Base-by-base conservation (phyloP, 1,284 basidiomycete species). In the Prillingera fragicola region DNA sequence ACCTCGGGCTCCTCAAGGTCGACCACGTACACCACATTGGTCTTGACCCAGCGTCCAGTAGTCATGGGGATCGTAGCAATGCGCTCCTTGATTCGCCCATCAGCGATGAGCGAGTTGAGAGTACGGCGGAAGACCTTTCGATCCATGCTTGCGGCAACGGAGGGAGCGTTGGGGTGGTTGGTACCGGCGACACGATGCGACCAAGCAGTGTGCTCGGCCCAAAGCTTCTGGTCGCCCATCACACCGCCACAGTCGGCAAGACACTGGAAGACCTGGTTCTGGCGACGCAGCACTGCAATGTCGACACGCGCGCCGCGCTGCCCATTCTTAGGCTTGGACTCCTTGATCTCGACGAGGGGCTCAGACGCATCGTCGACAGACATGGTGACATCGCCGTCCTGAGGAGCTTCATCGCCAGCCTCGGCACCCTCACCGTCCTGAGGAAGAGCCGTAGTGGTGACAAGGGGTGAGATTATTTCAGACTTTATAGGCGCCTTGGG, bases 111-210 rank as follows among this genome's bases (percentile, higher is more conserved):
- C 8, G 23, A 25, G 28, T 37, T 44, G 12, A 61, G 24, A 1
- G 46, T 52, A 12, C 50, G 50, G 31, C 46, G 55, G 43, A 60
- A 58, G 21, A 60, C 52, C 17, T 47, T 48, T 23, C 65, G 56
- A 37, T 69, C 67, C 65, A 69, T 66, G 17, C 38, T 49, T n/a
- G 55, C 48, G 7, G 40, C 52, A 5, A 42, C 39, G 5, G 45
- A 24, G 14, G 67, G 67, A 1, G 66, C 63, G 38, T 54, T 37
- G 3, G 62, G 61, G 33, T 55, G 54, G 29, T 62, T 57, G 1
- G 62, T 63, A 2, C 67, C 67, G 3, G 62, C 65, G 15, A 54
- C 52, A 17, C 55, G 50, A 33, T 52, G 37, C 2, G 58, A 39
- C 67, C 67, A 69, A 2, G 45, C 45, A 12, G 43, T 45, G 39